Evolutionary conservation across 257 asterid species (phyloP), one percentile per base, ranked within the genome.

Genomic region (Verbena officinalis): DNA sequence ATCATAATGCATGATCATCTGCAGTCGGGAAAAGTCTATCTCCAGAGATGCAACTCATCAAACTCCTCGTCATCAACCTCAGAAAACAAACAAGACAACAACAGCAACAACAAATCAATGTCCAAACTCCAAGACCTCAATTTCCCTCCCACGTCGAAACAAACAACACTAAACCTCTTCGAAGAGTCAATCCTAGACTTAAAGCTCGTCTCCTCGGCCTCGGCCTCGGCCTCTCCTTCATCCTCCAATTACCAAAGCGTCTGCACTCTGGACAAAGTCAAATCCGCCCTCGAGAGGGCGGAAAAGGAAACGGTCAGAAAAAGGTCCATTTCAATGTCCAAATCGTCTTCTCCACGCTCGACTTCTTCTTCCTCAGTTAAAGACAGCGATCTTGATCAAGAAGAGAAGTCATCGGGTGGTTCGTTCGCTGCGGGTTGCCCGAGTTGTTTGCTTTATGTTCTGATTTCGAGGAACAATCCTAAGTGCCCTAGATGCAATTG

Each of bases 11-110:
- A 9, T 62, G 39, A 54, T 65, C n/a, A 54, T 7, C 11, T 75
- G 66, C 95, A 91, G 97, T 86, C 96, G 0, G 96, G 97, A 5
- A 84, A 86, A 74, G 96, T 88, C 14, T 91, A 79, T 60, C 74
- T 91, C 36, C 95, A 91, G 66, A 74, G 78, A 55, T 79, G 89
- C 59, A 86, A 79, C 43, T 72, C 95, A 1, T 24, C 81, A 4
- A 84, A 79, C 65, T 72, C 94, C 1, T 77, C 87, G 0, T 75
- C 84, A 0, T 69, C 88, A 2, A 72, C 83, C 2, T 57, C 82
- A 9, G 85, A 79, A 10, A 73, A 44, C 16, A 78, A 75, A 73
- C 63, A 68, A 30, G 71, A 68, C 12, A 69, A 20, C 39, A 27
- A 5, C 33, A 27, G 33, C 33, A 71, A 20, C 39, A 65, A 8